phyloP scores from a whole-genome alignment of 2,329 filamentous ascomycete genomes.

The Stemphylium beticola region DNA sequence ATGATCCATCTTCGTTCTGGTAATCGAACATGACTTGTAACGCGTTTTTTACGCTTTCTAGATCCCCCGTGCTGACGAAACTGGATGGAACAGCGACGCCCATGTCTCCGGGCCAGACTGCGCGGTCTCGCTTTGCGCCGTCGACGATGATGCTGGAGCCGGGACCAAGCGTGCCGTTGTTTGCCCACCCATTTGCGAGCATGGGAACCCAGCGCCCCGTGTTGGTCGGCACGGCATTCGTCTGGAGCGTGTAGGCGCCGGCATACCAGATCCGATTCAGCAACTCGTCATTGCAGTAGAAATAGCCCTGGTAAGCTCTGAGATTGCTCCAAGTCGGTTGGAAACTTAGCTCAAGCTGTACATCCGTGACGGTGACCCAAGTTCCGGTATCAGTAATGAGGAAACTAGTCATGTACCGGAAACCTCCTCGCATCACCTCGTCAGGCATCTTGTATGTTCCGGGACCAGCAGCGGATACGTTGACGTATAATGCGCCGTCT shows the following conservation, averaged over 20 bases:
- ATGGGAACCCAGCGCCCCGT: slow-evolving; percentile 39
- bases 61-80: slow-evolving; percentile 17
- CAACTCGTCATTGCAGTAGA: slow-evolving; percentile 45
- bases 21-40: slow-evolving; percentile 27
- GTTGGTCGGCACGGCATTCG: slow-evolving; percentile 43
- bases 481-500: slow-evolving; percentile 56
- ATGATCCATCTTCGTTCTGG: slow-evolving; percentile 26
- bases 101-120: slow-evolving; percentile 44
- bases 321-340: slow-evolving; percentile 58
- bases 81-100: slow-evolving; percentile 22
- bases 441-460: slow-evolving; percentile 55
- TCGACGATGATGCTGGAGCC: slow-evolving; percentile 46
- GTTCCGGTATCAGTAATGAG: slow-evolving; percentile 45
- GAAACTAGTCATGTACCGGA: slow-evolving; percentile 60
- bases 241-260: slow-evolving; percentile 52
- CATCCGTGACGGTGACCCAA: slow-evolving; percentile 47
- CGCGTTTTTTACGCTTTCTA: slow-evolving; percentile 21
- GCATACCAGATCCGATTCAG: slow-evolving; percentile 65
- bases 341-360: slow-evolving; percentile 55
- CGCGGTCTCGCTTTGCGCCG: slow-evolving; percentile 49
- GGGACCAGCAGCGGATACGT: slow-evolving; percentile 44
- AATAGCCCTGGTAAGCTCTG: slow-evolving; percentile 49
- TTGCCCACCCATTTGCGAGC: slow-evolving; percentile 39
- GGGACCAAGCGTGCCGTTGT: slow-evolving; percentile 44
- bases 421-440: slow-evolving; percentile 57